Evolutionary conservation across 192 early-diverging fungal species (phyloP), one percentile per base, ranked within the genome.

Genomic region (Funneliformis mosseae): DNA sequence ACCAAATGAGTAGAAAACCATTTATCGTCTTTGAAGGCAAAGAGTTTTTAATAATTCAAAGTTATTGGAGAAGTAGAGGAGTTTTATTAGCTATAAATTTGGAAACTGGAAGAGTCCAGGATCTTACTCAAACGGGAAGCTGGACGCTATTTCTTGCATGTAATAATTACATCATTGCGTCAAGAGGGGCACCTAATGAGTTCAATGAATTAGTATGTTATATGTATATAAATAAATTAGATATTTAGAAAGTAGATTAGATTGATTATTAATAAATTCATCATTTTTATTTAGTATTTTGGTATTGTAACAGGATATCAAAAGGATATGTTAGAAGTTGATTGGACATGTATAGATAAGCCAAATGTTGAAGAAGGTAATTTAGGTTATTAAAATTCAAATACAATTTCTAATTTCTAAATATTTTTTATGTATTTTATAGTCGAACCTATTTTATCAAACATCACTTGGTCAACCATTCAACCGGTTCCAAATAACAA

Each of bases 91-190:
- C 78, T 2, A 81, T 83, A 45, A 84, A 95, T 55, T 39, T 88
- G 0, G 39, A 81, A 0, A 84, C 82, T 5, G 89, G 90, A 8
- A 28, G 46, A 25, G 89, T 94, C 3, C 70, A 83, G n/a, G 82
- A 89, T 61, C 81, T 93, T 45, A 84, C 90, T 14, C 86, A 88
- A 1, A 42, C 50, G 16, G 87, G 87, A 25, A 84, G 87, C 25
- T 88, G 83, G 67, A 80, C 73, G 14, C 76, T 87, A 21, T 78
- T 94, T 5, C 85, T 87, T 43, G 86, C 84, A 8, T 80, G 83
- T 25, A 81, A 81, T 2, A 81, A 84, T 12, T 87, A 84, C 74
- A 64, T 92, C 0, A 81, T 90, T 45, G 86, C 84, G 14, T 83
- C 78, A 16, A 81, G 79, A 50, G 90, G 90, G 33, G 87, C 90